phyloP scores from a whole-genome alignment of 345 rosid species.

The Bruguiera parviflora region DNA sequence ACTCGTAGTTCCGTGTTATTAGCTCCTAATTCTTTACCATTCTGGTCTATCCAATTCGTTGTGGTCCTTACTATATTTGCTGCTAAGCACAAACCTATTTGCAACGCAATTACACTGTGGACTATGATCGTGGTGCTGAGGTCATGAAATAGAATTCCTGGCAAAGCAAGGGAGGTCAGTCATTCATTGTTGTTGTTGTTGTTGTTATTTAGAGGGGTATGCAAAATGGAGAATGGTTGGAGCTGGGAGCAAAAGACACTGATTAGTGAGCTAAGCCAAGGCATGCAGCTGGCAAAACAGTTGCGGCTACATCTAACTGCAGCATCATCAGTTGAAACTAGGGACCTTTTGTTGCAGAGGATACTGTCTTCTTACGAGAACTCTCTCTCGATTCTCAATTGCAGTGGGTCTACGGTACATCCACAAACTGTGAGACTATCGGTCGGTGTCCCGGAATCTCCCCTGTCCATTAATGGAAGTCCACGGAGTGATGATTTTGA shows the following conservation, averaged over 20 bases:
- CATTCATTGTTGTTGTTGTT: background rate
- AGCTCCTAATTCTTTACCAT: conserved; percentile 10
- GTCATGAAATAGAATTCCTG: background rate
- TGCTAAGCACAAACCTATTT: conserved; percentile 8
- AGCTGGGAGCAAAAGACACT: conserved; percentile 23
- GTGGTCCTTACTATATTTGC: conserved; percentile 3
- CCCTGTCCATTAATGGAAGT: conserved; percentile 26
- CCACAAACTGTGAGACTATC: conserved; percentile 13
- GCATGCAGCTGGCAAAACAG: conserved; percentile 27
- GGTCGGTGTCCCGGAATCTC: conserved; percentile 20
- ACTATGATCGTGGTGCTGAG: background rate
- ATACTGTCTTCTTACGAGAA: conserved; percentile 29
- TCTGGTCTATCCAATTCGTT: conserved; percentile 5
- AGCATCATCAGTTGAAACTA: conserved; percentile 18
- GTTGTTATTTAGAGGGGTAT: background rate
- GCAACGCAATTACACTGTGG: background rate
- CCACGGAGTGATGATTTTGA: conserved; percentile 28
- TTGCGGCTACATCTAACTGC: conserved; percentile 16
- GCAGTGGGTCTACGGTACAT: conserved; percentile 27
- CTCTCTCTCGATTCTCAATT: conserved; percentile 27
- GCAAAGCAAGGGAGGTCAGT: background rate
- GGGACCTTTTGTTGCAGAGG: conserved; percentile 17
- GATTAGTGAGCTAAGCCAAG: conserved; percentile 27
- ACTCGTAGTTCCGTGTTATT: conserved; percentile 21
- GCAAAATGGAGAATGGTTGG: conserved; percentile 26